Evolutionary conservation across 2,329 filamentous ascomycete genomes (phyloP).

Genomic region (Paecilomyces sp.): DNA sequence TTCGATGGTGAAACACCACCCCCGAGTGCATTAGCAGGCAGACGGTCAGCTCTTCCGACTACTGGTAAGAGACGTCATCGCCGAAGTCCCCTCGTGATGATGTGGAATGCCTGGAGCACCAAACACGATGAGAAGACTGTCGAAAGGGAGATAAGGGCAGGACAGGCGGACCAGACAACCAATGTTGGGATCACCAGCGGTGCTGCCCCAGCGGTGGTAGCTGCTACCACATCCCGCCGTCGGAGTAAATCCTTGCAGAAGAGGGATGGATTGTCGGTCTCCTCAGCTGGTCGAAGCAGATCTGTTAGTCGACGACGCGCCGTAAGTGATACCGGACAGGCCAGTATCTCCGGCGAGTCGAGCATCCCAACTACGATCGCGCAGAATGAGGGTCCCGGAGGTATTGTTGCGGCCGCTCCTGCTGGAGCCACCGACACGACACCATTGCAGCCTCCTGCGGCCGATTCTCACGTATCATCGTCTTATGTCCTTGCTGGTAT

Average conservation of each 20-base stretch:
- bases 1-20: conserved; percentile 74
- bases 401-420: neutral
- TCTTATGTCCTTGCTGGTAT: neutral
- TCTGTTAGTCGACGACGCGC: conserved; percentile 7
- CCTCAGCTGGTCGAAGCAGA: neutral
- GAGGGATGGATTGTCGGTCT: neutral
- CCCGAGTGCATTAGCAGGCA: conserved; percentile 71
- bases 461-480: neutral
- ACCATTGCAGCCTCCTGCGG: neutral
- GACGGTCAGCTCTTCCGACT: conserved; percentile 40
- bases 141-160: conserved; percentile 18
- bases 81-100: conserved; percentile 66
- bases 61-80: conserved; percentile 19
- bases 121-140: conserved; percentile 78
- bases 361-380: neutral
- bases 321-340: conserved; percentile 17
- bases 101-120: conserved; percentile 85
- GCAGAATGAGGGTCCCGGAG: neutral
- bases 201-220: conserved; percentile 1
- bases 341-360: conserved; percentile 4
- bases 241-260: neutral
- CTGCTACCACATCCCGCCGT: neutral
- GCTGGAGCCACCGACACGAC: neutral
- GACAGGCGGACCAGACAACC: conserved; percentile 14
- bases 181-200: conserved; percentile 20